Base-by-base conservation (phyloP, 768 basidiomycete genomes). In the Lentinula detonsa region DNA sequence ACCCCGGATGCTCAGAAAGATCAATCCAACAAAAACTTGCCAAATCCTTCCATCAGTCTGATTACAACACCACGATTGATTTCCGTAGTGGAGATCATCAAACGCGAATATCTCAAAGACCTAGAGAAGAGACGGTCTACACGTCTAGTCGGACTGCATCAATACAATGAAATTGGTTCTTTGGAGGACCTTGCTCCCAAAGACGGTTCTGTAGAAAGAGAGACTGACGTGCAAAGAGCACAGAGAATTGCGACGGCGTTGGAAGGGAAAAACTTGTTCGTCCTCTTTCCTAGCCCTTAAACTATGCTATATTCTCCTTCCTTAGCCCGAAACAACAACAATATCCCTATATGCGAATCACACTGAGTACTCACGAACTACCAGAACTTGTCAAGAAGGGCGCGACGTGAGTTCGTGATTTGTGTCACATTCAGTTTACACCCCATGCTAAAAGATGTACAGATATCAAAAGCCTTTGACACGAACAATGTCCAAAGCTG, bases 11-110 rank as follows among this genome's bases (percentile, higher is more conserved):
- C 52, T 50, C 40, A 39, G 57, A 59, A 33, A 55, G 64, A 62
- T 34, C 48, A 31, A 60, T 31, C 37, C 28, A 3, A 46, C 64
- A 64, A 54, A 60, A 31, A 43, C 55, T 57, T 63, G 49, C 50
- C 67, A 35, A 67, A 72, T 50, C 72, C 72, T 3, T 68, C 70
- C 15, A 72, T 76, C 2, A 78, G 82, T 0, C 72, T 75, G 39
- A 65, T 73, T 0, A 69, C 74, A 7, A 78, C 84, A 4, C 85
- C 90, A 0, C 83, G 87, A 0, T 78, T 95, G 7, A 76, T 95
- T 40, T 84, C 87, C 0, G 88, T 92, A 3, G 86, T 85, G 0
- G 93, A 95, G 71, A 90, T 94, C 60, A 83, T 93, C 66, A 94
- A 94, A 68, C 83, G 93, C 31, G 89, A 93, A 68, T 93, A 85